These are phyloP conservation scores for Clonostachys rhizophaga DNA, from an alignment of 2,329 filamentous ascomycete species.

Conservation along the genomic window DNA sequence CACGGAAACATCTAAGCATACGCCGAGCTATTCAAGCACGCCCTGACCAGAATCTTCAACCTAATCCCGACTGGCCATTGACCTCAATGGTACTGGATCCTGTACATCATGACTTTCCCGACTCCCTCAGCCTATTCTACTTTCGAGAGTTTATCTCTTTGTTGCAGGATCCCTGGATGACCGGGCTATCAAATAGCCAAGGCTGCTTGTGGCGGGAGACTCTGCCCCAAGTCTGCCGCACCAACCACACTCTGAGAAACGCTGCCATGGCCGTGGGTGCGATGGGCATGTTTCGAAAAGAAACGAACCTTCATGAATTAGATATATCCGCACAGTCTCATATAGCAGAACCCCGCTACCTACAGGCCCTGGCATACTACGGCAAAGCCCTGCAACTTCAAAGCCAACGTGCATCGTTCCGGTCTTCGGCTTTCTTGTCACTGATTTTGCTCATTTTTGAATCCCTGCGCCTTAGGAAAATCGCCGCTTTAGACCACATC, in stretches of 20 bases:
- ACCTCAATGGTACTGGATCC: too few relatives aligned
- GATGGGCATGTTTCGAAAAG: constrained; percentile 1
- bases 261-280: constrained; percentile 19
- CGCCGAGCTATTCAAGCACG: too few relatives aligned
- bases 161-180: constrained; percentile 10
- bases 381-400: constrained; percentile 22
- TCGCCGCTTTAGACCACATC: constrained; percentile 23
- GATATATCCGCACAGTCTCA: background rate
- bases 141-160: constrained; percentile 16
- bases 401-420: constrained; percentile 14
- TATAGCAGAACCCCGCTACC: constrained; percentile 11
- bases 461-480: constrained; percentile 17
- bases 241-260: constrained; percentile 9
- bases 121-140: constrained; percentile 4
- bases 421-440: constrained; percentile 21
- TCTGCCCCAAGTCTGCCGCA: constrained; percentile 13
- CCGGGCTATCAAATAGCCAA: constrained; percentile 5
- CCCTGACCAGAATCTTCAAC: too few relatives aligned
- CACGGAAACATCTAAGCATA: too few relatives aligned
- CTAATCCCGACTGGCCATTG: too few relatives aligned
- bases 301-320: too few relatives aligned
- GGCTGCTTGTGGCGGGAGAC: constrained; percentile 12
- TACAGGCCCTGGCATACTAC: constrained; percentile 25
- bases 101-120: too few relatives aligned
- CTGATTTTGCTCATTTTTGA: constrained; percentile 23